Base-by-base conservation (phyloP, 148 eudicot genomes). In the Fallopia convolvulus region DNA sequence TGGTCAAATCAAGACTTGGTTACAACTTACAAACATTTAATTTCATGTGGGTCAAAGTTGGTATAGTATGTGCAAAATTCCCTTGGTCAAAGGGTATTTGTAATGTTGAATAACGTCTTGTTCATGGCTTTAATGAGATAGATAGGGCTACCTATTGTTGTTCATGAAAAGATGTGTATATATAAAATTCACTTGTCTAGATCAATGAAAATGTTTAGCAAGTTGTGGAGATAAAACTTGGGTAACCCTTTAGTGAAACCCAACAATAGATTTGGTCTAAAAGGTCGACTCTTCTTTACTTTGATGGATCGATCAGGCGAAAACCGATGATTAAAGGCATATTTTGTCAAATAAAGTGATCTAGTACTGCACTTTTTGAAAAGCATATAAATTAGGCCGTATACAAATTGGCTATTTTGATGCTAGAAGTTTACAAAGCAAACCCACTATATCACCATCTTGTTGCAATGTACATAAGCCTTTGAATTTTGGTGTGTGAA, bases 271-370 rank as follows among this genome's bases (percentile, higher is more conserved):
- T 36, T 36, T 15, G 72, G 72, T 68, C 44, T 15, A 68, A 68
- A 61, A 68, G 72, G 4, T 15, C 20, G 44, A 65, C 17, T 26
- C 68, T 61, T 3, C 8, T 61, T 61, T 23, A 61, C 68, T 61
- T 61, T 65, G 71, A 65, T 65, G 71, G 41, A 65, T 65, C 42
- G 42, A 65, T 65, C 71, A 32, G 33, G 41, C 72, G 17, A 33
- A 68, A 36, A 68, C 44, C 44, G 46, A 68, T 68, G 46, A 33
- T 14, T 68, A 36, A 36, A 68, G 46, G 44, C 72, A 68, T 68
- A 36, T 68, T 68, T 33, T 68, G 72, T 68, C 46, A 33, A 68
- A 36, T 39, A 68, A 39, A 68, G 72, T 68, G 44, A n/a, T 68
- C 44, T 6, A 36, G 46, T 17, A 36, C 20, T 68, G 72, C 72